Evolutionary conservation across 2,329 filamentous ascomycete species (phyloP).

Genomic region (Talaromyces rugulosus): DNA sequence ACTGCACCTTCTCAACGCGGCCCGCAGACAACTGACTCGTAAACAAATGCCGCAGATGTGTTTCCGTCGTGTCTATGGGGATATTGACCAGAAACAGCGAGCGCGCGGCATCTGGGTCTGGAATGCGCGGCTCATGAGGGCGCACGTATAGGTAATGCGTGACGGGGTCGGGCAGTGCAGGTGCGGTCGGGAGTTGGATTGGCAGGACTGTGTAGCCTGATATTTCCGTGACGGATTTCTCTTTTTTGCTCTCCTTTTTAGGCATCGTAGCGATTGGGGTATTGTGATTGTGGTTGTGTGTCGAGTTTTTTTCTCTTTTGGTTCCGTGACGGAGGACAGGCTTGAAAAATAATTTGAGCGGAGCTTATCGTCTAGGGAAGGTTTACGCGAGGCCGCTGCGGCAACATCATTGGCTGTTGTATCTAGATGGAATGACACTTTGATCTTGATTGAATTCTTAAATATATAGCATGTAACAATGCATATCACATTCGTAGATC

Average conservation of each 20-base stretch:
- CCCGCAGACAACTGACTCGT: conserved; percentile 68
- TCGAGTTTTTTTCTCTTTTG: background rate
- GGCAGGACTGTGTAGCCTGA: conserved; percentile 66
- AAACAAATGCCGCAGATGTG: conserved; percentile 73
- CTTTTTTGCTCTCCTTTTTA: conserved; percentile 23
- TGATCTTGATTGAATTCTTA: background rate
- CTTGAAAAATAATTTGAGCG: background rate
- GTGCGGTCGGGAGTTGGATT: conserved; percentile 58
- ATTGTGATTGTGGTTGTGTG: background rate
- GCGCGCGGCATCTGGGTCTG: conserved; percentile 67
- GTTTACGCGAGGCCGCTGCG: background rate
- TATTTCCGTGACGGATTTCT: conserved; percentile 31
- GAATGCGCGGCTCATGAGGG: conserved; percentile 73
- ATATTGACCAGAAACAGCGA: conserved; percentile 90
- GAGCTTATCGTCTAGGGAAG: background rate
- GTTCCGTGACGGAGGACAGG: background rate
- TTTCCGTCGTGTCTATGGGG: conserved; percentile 75
- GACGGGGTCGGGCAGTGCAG: conserved; percentile 58
- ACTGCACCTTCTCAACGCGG: conserved; percentile 71
- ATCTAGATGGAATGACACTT: background rate
- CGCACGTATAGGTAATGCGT: conserved; percentile 85
- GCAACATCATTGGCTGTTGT: background rate
- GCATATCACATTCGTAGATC: background rate
- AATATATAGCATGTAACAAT: background rate
- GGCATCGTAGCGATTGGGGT: conserved; percentile 29